Base-by-base conservation (phyloP, 768 basidiomycete species). In the Lentinus brumalis region DNA sequence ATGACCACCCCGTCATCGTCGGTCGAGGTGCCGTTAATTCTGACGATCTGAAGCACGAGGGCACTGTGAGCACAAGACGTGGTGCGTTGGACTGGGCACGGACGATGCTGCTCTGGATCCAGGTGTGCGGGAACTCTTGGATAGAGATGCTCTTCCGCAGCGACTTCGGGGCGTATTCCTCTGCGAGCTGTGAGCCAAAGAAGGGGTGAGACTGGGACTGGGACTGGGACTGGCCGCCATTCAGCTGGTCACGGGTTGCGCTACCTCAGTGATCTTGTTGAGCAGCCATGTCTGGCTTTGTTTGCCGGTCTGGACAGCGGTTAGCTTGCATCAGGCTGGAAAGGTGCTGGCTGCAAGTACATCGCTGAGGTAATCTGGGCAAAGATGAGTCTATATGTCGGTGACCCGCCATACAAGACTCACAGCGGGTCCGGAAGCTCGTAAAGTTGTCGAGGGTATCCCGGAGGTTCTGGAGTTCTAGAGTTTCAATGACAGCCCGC, bases 31-130 rank as follows among this genome's bases (percentile, higher is more conserved):
- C 92, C 92, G 69, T 87, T 85, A 70, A 95, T 89, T 69, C 83
- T 83, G 50, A 86, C 80, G 66, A 95, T 86, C 91, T 93, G 66
- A 38, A 45, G 46, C 21, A 26, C 53, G 40, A 50, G n/a, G 57
- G 44, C 21, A 26, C 21, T 16, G 55, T 53, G 59, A 60, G 61
- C 59, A 26, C 57, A 32, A 56, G 38, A 18, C 40, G 16, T 15
- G 7, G 41, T 35, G 32, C 18, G 35, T n/a, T 7, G 29, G 44
- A 38, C 14, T 31, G 55, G 9, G 18, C 7, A 71, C 86, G 60
- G 70, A 89, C 87, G 62, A 92, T 86, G 53, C 83, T 83, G 73
- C 90, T 88, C 79, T 97, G 95, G 11, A 87, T 88, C 94, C 94
- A 95, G 2, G 84, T 75, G 71, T 95, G 93, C 51, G 76, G 57